Base-by-base conservation (phyloP, 2,329 filamentous ascomycete genomes). In the Raffaelea deltoideospora region DNA sequence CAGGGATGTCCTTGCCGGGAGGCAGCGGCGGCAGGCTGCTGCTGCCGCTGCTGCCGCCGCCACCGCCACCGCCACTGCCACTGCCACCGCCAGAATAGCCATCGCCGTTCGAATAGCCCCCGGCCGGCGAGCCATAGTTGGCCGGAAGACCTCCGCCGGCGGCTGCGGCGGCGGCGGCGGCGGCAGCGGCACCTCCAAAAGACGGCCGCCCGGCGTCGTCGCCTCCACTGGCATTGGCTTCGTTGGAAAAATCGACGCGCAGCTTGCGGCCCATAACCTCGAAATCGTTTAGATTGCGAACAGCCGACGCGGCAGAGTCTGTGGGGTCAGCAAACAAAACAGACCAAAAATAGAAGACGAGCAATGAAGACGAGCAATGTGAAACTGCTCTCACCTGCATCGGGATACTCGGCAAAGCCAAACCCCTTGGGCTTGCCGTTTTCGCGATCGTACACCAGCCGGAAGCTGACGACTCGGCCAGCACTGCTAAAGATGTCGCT, bases 351-450 rank as follows among this genome's bases (percentile, higher is more conserved):
- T n/a, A 26, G 20, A 23, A 33, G n/a, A 33, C 6, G 28, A n/a
- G n/a, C 7, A 2, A 18, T 18, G 3, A 31, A 14, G 2, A 10
- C 13, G 26, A 28, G 26, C 17, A 10, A 8, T 27, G 41, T 56
- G 26, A 33, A 15, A 26, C n/a, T n/a, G n/a, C n/a, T 23, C 37
- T 1, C 69, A 72, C 93, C 88, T 41, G 83, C 77, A 53, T 96
- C 90, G 38, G 85, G 81, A 53, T 93, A 98, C 55, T 96, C 88
- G 51, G 87, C 83, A 50, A 96, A 98, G 26, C 90, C 90, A 55
- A 94, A 98, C 15, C 90, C 90, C 58, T 95, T 96, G 1, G 90
- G 87, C 39, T 85, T 77, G 30, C 88, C 87, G 3, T 87, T 95
- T 52, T 96, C 88, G 37, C 86, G 81, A 61, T 96, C 92, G 59